phyloP scores from a whole-genome alignment of 163 green algal species.

The Scenedesmus sp. region DNA sequence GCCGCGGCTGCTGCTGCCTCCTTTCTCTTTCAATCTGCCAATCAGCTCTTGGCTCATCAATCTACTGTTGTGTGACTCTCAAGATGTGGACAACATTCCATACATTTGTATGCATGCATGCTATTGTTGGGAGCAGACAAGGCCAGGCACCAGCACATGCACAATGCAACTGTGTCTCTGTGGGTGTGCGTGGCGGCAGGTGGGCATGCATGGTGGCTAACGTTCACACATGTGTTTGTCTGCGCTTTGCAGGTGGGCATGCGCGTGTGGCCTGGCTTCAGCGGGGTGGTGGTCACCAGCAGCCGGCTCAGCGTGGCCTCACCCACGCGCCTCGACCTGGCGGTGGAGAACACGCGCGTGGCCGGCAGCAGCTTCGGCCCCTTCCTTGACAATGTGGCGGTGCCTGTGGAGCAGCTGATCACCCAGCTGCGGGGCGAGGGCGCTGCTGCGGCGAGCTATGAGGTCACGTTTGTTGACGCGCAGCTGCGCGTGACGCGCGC shows the following conservation, averaged over 20 bases:
- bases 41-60: no score
- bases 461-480: slow-evolving; percentile 38
- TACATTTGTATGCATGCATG: no score
- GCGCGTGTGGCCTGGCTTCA: slow-evolving; percentile 49
- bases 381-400: slow-evolving; percentile 51
- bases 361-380: slow-evolving; percentile 43
- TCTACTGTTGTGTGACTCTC: no score
- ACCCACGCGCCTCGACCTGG: slow-evolving; percentile 15
- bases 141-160: no score
- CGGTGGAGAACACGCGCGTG: slow-evolving; percentile 49
- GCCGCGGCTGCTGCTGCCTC: no score
- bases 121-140: no score
- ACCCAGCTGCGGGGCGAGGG: slow-evolving; percentile 1
- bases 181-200: no score
- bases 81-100: no score
- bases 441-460: not conserved
- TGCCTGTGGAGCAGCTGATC: slow-evolving; percentile 57
- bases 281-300: slow-evolving; percentile 51
- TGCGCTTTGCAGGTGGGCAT: slow-evolving; percentile 13
- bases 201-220: no score
- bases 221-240: no score
- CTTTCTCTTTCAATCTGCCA: no score
- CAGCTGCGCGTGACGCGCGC: slow-evolving; percentile 36
- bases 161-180: no score
- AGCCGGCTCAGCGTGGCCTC: not conserved